Evolutionary conservation across 257 asterid genomes (phyloP).

Genomic region (Fraxinus excelsior): DNA sequence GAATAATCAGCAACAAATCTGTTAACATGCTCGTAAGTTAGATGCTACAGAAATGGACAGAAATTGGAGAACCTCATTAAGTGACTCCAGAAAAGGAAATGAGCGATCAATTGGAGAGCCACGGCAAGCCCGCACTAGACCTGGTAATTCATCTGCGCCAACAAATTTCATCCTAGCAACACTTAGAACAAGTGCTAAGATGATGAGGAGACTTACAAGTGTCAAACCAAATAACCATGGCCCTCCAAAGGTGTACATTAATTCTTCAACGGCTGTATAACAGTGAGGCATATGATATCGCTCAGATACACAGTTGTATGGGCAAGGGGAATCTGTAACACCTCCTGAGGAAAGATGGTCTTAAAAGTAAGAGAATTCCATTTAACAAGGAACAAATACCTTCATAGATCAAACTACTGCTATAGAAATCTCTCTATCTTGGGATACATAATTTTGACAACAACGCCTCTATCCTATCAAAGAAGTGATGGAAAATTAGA

Average conservation of each 20-base stretch:
- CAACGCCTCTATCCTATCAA: background rate
- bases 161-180: conserved; percentile 88
- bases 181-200: conserved; percentile 82
- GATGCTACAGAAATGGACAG: conserved; percentile 20
- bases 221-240: conserved; percentile 86
- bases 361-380: conserved; percentile 21
- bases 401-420: conserved; percentile 6
- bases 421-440: background rate
- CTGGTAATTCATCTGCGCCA: conserved; percentile 71
- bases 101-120: conserved; percentile 82
- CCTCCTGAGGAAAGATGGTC: conserved; percentile 58
- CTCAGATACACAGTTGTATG: conserved; percentile 84
- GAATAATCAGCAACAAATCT: conserved; percentile 12
- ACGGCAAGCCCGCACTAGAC: conserved; percentile 62
- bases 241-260: conserved; percentile 85
- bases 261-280: conserved; percentile 84
- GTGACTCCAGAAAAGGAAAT: conserved; percentile 82
- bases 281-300: conserved; percentile 86
- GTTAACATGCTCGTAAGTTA: background rate
- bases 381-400: background rate
- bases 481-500: background rate
- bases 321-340: conserved; percentile 70
- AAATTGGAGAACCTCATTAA: conserved; percentile 68
- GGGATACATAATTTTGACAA: background rate
- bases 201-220: conserved; percentile 66